These are phyloP conservation scores for Davidsoniella australis DNA, from an alignment of 2,329 filamentous ascomycete species.

Conservation along the genomic window DNA sequence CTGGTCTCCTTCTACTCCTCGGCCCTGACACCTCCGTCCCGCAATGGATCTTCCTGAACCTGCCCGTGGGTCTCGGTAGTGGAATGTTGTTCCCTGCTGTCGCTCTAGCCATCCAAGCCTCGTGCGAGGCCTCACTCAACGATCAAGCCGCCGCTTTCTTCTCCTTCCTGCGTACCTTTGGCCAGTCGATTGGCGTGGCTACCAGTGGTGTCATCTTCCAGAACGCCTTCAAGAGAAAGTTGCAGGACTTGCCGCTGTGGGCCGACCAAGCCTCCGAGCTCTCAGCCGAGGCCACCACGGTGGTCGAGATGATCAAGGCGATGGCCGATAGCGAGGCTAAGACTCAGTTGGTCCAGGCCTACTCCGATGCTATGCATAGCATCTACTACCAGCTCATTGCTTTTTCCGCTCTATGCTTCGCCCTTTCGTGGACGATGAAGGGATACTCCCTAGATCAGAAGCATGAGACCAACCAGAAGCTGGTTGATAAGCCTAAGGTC, in stretches of 20 bases:
- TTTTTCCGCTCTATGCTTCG: conserved; percentile 18
- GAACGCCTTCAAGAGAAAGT: conserved; percentile 38
- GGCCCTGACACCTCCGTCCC: conserved; percentile 29
- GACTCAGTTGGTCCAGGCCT: conserved; percentile 19
- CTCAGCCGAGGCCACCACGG: conserved; percentile 38
- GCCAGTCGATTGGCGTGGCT: conserved; percentile 17
- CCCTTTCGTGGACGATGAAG: conserved; percentile 19
- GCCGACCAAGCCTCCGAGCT: conserved; percentile 26
- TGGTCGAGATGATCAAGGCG: conserved; percentile 39
- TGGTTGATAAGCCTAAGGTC: conserved; percentile 2
- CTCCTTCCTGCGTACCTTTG: conserved; percentile 30
- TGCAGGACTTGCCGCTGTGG: conserved; percentile 30
- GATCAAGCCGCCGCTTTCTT: conserved; percentile 47
- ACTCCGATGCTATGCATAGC: conserved; percentile 19
- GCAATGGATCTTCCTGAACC: conserved; percentile 42
- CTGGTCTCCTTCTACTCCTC: conserved; percentile 36
- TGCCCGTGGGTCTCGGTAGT: conserved; percentile 42
- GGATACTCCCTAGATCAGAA: conserved; percentile 19
- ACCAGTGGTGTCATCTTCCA: conserved; percentile 50
- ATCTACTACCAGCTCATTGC: conserved; percentile 21
- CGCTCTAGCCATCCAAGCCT: conserved; percentile 45
- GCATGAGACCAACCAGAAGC: conserved; percentile 17
- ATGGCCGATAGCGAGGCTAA: conserved; percentile 24
- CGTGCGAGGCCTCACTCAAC: conserved; percentile 27
- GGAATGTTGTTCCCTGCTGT: conserved; percentile 51